Evolutionary conservation across 2,329 filamentous ascomycete genomes (phyloP).

Genomic region (Diaporthe sp.): DNA sequence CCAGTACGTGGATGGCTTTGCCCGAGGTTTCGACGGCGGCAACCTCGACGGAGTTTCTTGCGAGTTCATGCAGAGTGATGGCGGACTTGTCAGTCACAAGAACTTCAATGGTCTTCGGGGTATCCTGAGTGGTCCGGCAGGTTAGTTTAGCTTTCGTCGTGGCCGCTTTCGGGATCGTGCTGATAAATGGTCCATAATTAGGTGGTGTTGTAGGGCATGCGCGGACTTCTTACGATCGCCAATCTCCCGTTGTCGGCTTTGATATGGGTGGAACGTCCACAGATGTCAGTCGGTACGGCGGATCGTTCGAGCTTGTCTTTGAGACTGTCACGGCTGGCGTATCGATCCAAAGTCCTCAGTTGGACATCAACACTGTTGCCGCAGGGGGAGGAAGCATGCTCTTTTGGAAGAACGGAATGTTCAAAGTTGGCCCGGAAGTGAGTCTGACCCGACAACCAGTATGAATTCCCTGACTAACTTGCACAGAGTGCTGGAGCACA

Average conservation of each 20-base stretch:
- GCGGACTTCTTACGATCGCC: conserved; percentile 75
- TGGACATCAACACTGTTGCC: conserved; percentile 81
- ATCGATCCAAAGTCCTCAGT: conserved; percentile 78
- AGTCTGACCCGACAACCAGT: background rate
- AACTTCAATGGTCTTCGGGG: conserved; percentile 75
- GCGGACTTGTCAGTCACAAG: conserved; percentile 63
- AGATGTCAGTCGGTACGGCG: conserved; percentile 78
- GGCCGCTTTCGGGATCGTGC: background rate
- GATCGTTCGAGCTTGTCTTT: conserved; percentile 79
- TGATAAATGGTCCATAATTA: background rate
- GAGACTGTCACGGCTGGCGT: conserved; percentile 80
- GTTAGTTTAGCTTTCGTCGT: conserved; percentile 46
- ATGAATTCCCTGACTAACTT: background rate
- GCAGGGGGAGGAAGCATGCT: conserved; percentile 67
- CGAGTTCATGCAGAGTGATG: conserved; percentile 77
- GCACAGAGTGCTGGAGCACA: conserved; percentile 76
- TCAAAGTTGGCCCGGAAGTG: conserved; percentile 75
- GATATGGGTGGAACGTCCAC: conserved; percentile 76
- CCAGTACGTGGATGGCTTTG: conserved; percentile 77
- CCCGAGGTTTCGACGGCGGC: conserved; percentile 73
- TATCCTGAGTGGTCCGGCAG: conserved; percentile 77
- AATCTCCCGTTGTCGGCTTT: conserved; percentile 69
- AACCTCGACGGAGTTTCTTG: conserved; percentile 59
- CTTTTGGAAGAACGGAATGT: conserved; percentile 78
- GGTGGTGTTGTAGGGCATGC: conserved; percentile 79